phyloP scores from a whole-genome alignment of 192 early-diverging fungal species.

The Chytriomyces sp. region DNA sequence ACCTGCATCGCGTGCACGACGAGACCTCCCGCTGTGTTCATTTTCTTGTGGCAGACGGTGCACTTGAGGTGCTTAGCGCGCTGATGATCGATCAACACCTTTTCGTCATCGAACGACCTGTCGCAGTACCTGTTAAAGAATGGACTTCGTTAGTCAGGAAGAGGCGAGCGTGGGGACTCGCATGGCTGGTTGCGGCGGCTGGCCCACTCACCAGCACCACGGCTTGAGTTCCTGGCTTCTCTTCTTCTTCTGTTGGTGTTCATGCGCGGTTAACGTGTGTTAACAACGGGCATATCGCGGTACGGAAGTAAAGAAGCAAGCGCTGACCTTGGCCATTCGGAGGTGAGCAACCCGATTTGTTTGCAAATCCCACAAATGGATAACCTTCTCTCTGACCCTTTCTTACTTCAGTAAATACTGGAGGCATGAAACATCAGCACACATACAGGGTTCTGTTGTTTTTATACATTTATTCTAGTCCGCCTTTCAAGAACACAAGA shows the following conservation, averaged over 20 bases:
- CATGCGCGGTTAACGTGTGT: too few species aligned
- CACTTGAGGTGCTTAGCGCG: constrained; percentile 95
- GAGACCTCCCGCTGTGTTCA: constrained; percentile 90
- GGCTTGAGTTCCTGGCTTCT: constrained; percentile 42
- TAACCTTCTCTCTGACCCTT: too few species aligned
- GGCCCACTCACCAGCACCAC: constrained; percentile 46
- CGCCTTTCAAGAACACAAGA: too few species aligned
- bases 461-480: too few species aligned
- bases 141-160: neutral
- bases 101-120: constrained; percentile 93
- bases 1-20: constrained; percentile 88
- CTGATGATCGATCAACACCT: constrained; percentile 90
- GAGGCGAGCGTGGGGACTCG: neutral
- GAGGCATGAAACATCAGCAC: too few species aligned
- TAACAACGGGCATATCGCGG: too few species aligned
- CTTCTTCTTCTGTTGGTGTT: constrained; percentile 52
- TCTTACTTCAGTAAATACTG: too few species aligned
- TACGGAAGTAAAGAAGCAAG: too few species aligned
- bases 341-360: too few species aligned
- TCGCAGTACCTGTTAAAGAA: constrained; percentile 81
- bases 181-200: neutral
- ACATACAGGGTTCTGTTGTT: too few species aligned
- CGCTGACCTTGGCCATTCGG: too few species aligned
- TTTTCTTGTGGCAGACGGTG: constrained; percentile 75
- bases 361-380: too few species aligned